Base-by-base conservation (phyloP, 2,329 filamentous ascomycete genomes). In the Alternaria gansuensis region DNA sequence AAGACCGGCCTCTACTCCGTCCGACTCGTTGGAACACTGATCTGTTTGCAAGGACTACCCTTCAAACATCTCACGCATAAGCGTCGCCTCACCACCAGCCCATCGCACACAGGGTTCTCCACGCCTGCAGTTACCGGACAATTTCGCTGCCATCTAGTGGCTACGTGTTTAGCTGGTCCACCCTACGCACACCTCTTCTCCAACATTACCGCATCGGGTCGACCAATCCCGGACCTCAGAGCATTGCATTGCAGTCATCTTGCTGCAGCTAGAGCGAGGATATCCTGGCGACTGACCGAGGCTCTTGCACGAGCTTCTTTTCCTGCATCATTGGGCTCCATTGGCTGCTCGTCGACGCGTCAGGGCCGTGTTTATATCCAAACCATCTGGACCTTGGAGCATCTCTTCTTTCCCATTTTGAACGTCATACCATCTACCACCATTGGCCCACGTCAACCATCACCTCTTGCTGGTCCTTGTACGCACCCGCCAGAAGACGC, bases 191-290 rank as follows among this genome's bases (percentile, higher is more conserved):
- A 60, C 67, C 55, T 67, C 60, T 71, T 72, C 73, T 72, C 67
- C 67, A 73, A 54, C 69, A 75, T 74, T 76, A 72, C 75, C 72
- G 61, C 58, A 74, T 75, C 73, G 72, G 74, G 75, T 71, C 63
- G 63, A 65, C 63, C 61, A 54, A 62, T 70, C 71, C 73, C 75
- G 68, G 71, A 62, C 69, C 66, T 65, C 64, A 65, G 68, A 64
- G 45, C 56, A 54, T 54, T 61, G 62, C 67, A 57, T 48, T 52
- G 46, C 64, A 67, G 57, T 68, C 68, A 73, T 69, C 73, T 72
- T 76, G 72, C 72, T 75, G 66, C 68, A 72, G 60, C 69, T 33
- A 48, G 41, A 62, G 67, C 74, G 74, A 77, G 75, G 74, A 71
- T 75, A 77, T 69, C 76, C 76, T 75, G 70, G 73, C 57, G 55